Evolutionary conservation across 2,329 filamentous ascomycete species (phyloP).

Genomic region (Metarhizium humberi): DNA sequence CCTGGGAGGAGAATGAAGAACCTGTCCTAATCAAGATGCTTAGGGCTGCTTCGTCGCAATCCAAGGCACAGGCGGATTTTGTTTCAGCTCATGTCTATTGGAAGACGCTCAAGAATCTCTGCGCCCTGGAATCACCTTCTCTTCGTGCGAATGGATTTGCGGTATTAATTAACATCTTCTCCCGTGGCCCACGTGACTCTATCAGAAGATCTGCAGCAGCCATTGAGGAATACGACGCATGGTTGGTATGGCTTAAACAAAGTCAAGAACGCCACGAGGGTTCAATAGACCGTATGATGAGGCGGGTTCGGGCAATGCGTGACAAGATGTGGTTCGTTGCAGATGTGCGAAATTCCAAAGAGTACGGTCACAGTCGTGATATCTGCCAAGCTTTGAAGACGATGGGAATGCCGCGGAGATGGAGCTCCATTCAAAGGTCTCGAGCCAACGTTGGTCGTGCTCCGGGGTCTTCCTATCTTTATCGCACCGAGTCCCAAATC

Average conservation of each 20-base stretch:
- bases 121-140: slow-evolving; percentile 49
- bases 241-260: slow-evolving; percentile 76
- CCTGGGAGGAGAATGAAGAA: slow-evolving; percentile 30
- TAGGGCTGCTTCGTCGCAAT: slow-evolving; percentile 66
- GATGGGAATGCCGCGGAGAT: slow-evolving; percentile 64
- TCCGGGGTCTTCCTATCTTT: slow-evolving; percentile 53
- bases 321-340: slow-evolving; percentile 99
- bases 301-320: slow-evolving; percentile 62
- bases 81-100: slow-evolving; percentile 78
- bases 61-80: slow-evolving; percentile 71
- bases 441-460: slow-evolving; percentile 38
- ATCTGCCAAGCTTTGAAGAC: slow-evolving; percentile 82
- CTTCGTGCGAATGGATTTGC: slow-evolving; percentile 61
- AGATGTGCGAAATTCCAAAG: slow-evolving; percentile 81
- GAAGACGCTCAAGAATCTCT: slow-evolving; percentile 69
- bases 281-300: slow-evolving; percentile 66
- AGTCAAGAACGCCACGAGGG: slow-evolving; percentile 70
- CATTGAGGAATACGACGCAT: slow-evolving; percentile 70
- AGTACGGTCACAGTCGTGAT: slow-evolving; percentile 79
- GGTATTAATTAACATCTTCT: slow-evolving; percentile 64
- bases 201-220: slow-evolving; percentile 61
- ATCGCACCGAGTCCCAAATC: slow-evolving; percentile 75
- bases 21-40: slow-evolving; percentile 62
- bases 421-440: slow-evolving; percentile 40
- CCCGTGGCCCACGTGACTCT: slow-evolving; percentile 58